Evolutionary conservation across 768 basidiomycete genomes (phyloP), one percentile per base, ranked within the genome.

Genomic region (Coprinopsis strossmayeri): DNA sequence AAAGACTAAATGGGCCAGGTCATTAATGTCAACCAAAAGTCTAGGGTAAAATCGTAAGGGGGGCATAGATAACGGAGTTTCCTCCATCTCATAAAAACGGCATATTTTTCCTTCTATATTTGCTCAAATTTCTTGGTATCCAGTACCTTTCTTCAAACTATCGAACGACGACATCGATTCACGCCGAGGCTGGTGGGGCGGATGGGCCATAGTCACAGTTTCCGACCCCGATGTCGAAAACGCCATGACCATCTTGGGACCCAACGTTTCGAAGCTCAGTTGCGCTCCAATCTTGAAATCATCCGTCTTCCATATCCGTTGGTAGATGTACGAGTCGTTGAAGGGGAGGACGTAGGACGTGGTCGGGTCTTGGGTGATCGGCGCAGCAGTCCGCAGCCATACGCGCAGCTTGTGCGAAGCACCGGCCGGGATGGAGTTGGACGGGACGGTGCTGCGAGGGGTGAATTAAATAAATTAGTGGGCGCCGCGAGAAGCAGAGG

Each of bases 231-330:
- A 70, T 41, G 59, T 57, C 7, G 67, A 48, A 50, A 73, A 69
- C 9, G 70, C 82, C 66, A 82, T 75, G 15, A 78, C 59, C 58
- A 81, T 64, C 55, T 70, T 77, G 28, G 57, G 57, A 3, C 77
- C 71, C 35, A 81, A 58, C 0, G 71, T 61, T 5, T 71, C 70
- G 50, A 84, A 85, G 51, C 77, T 70, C 26, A 85, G 73, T 24
- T 69, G 61, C 0, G 70, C 70, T 15, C 83, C 82, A 13, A 86
- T 57, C 57, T 80, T 82, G 60, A 85, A 79, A 13, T 66, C 62
- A 56, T 85, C 82, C 18, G 68, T 69, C 61, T 82, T 82, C 75
- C 78, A 84, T 58, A 86, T 66, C 17, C 82, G 78, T 55, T 83
- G 81, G 61, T 78, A 84, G 49, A 79, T 62, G 57, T 73, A 78